phyloP scores from a whole-genome alignment of 352 stramenopile genomes.

The Globisporangium radiosum region DNA sequence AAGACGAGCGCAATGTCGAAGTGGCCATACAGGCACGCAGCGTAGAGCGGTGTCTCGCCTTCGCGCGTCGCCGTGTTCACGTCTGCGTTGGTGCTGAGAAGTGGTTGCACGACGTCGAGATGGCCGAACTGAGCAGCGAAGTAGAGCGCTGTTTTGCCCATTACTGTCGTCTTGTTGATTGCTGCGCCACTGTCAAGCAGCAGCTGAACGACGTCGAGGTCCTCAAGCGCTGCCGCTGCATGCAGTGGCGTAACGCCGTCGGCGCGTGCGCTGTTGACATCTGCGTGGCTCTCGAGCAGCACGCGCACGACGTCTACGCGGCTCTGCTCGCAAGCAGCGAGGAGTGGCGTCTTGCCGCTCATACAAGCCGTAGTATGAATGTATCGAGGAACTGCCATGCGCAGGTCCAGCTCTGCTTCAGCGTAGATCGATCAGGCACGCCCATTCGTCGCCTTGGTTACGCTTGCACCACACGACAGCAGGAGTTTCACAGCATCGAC shows the following conservation, averaged over 20 bases:
- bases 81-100: not conserved
- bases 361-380: not conserved
- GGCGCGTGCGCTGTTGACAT: too few species aligned
- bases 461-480: too few species aligned
- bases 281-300: not conserved
- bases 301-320: not conserved
- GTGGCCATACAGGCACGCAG: not conserved
- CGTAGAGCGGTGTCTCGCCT: conserved; percentile 1
- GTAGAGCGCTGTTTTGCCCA: conserved; percentile 3
- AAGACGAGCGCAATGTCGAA: not conserved
- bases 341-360: not conserved
- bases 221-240: not conserved
- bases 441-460: too few species aligned
- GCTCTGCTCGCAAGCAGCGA: not conserved
- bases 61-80: conserved; percentile 1
- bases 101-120: not conserved
- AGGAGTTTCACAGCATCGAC: too few species aligned
- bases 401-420: too few species aligned
- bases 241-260: conserved; percentile 2
- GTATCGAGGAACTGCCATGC: too few species aligned
- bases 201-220: not conserved
- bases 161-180: not conserved
- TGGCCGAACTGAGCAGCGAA: not conserved
- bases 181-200: not conserved
- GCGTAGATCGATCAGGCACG: too few species aligned